phyloP scores from a whole-genome alignment of 179 eudicot species.

The Carnegiea gigantea region DNA sequence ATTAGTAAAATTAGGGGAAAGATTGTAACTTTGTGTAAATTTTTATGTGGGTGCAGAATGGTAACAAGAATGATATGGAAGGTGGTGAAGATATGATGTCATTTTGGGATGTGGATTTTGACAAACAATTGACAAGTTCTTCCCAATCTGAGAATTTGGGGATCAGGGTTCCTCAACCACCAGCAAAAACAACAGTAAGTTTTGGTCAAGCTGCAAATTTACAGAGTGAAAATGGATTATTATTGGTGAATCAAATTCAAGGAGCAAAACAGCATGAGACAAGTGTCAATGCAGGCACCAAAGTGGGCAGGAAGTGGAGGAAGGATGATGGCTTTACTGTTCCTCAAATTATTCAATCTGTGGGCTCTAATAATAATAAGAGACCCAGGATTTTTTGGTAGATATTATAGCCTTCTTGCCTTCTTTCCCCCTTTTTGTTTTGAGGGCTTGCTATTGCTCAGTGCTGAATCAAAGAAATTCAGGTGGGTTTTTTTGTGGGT shows the following conservation, averaged over 20 bases:
- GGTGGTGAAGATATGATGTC: slow-evolving; percentile 33
- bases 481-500: neutral
- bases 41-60: slow-evolving; percentile 28
- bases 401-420: neutral
- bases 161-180: slow-evolving; percentile 66
- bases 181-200: slow-evolving; percentile 2
- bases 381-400: slow-evolving; percentile 53
- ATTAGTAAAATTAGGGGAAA: neutral
- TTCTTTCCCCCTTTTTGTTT: neutral
- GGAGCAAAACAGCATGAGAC: slow-evolving; percentile 25
- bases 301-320: slow-evolving; percentile 39
- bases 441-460: neutral
- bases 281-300: slow-evolving; percentile 16
- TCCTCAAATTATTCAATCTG: slow-evolving; percentile 57
- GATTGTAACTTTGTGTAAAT: neutral
- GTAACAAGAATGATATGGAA: slow-evolving; percentile 8
- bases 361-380: slow-evolving; percentile 31
- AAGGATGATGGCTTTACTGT: slow-evolving; percentile 56
- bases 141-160: slow-evolving; percentile 32
- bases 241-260: slow-evolving; percentile 15
- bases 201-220: slow-evolving; percentile 8
- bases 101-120: slow-evolving; percentile 43
- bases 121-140: slow-evolving; percentile 11
- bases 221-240: slow-evolving; percentile 22
- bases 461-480: neutral